Base-by-base conservation (phyloP, 352 stramenopile species). In the Lagenidium sp. region DNA sequence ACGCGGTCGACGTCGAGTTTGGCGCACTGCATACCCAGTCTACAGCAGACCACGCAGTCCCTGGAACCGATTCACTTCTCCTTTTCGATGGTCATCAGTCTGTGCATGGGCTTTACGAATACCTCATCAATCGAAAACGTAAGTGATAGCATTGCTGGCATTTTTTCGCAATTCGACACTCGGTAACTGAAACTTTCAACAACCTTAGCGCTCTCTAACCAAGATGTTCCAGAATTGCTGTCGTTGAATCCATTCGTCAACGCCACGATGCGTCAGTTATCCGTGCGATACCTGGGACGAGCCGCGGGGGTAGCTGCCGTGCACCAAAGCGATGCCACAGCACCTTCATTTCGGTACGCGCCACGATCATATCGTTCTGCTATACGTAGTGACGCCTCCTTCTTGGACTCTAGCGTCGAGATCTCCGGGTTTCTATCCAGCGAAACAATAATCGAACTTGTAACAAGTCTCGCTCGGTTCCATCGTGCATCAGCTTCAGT, bases 121-220 rank as follows among this genome's bases (percentile, higher is more conserved):
- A 78, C 46, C 62, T 89, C 2, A 62, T 89, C 50, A 89, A 89
- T 47, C 66, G 69, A 46, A 68, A 80, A 37, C 77, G 77, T 89
- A 68, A 18, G 76, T 65, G n/a, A 22, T 28, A 6, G n/a, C n/a
- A n/a, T n/a, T n/a, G n/a, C n/a, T n/a, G n/a, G n/a, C n/a, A n/a
- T n/a, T n/a, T n/a, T n/a, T n/a, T n/a, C n/a, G n/a, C n/a, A n/a
- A n/a, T n/a, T n/a, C n/a, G n/a, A n/a, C n/a, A n/a, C n/a, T n/a
- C n/a, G n/a, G n/a, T n/a, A n/a, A n/a, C n/a, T n/a, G n/a, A n/a
- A n/a, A n/a, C n/a, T n/a, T n/a, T n/a, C n/a, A n/a, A n/a, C n/a
- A n/a, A n/a, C n/a, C n/a, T n/a, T 21, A 88, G 77, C 77, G n/a
- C 63, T 76, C 39, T 80, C 69, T n/a, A 89, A 72, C 26, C 71